Percentiles rank a stretch among this genome's conserved stretches.
Evolutionary conservation across 1,139 yeast species (phyloP).

Genomic region (Meyerozyma smithsonii): DNA sequence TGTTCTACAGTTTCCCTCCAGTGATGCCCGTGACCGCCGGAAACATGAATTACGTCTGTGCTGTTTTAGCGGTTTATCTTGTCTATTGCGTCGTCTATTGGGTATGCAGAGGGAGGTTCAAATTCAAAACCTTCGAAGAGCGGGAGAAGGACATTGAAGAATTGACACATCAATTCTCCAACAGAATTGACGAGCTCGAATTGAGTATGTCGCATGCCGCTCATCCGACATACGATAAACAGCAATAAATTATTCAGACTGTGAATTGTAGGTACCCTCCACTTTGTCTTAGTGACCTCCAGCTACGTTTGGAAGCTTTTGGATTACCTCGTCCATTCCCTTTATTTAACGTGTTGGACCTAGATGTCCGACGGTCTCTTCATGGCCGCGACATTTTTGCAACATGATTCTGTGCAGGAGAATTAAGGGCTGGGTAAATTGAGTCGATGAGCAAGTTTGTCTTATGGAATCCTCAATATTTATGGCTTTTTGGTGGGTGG

Average conservation of each 20-base stretch:
- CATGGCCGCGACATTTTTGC: conserved; percentile 1
- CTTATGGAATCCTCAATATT: no score
- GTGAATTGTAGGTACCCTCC: no score
- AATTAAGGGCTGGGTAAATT: not conserved
- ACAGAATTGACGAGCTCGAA: conserved; percentile 24
- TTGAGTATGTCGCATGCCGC: conserved; percentile 15
- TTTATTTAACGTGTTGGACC: not conserved
- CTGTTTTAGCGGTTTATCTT: conserved; percentile 32
- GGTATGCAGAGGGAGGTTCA: conserved; percentile 33
- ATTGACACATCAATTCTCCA: conserved; percentile 24
- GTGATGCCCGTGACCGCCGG: conserved; percentile 42
- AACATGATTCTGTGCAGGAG: not conserved
- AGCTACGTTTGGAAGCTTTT: no score
- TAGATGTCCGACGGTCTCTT: not conserved
- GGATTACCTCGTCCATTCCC: no score
- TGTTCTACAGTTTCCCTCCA: conserved; percentile 41
- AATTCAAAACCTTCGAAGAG: conserved; percentile 22
- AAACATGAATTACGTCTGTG: conserved; percentile 44
- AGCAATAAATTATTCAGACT: no score
- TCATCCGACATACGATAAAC: not conserved
- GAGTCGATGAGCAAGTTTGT: not conserved
- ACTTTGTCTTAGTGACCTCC: no score
- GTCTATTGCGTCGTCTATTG: conserved; percentile 32
- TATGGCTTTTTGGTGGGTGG: no score
- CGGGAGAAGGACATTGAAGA: conserved; percentile 21